Evolutionary conservation across 2,329 filamentous ascomycete species (phyloP).

Genomic region (Penicillium sp.): DNA sequence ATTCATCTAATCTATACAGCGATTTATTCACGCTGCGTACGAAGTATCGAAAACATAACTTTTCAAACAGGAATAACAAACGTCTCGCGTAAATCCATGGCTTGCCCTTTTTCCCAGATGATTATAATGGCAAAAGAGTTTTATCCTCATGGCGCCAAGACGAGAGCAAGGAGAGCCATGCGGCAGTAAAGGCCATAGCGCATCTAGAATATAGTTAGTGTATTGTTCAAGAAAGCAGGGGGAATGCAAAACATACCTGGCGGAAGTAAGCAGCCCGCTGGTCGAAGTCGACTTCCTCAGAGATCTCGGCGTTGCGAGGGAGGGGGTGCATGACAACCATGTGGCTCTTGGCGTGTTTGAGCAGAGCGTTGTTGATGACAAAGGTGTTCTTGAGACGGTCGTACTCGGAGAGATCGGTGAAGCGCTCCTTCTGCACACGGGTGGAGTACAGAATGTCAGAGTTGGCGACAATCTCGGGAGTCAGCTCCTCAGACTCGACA

Average conservation of each 20-base stretch:
- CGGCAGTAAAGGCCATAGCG: constrained; percentile 95
- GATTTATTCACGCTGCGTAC: constrained; percentile 32
- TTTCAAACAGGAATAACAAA: constrained; percentile 27
- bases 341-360: constrained; percentile 86
- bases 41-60: constrained; percentile 32
- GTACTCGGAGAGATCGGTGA: constrained; percentile 75
- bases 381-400: constrained; percentile 85
- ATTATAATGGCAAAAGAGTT: constrained; percentile 18
- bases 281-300: constrained; percentile 96
- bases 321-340: constrained; percentile 96
- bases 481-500: constrained; percentile 72
- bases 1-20: constrained; percentile 40
- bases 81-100: constrained; percentile 24
- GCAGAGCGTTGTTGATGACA: constrained; percentile 81
- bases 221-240: not conserved
- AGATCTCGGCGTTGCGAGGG: constrained; percentile 88
- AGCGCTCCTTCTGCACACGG: constrained; percentile 92
- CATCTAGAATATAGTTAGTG: constrained; percentile 67
- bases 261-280: constrained; percentile 95
- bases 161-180: constrained; percentile 93
- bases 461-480: constrained; percentile 77
- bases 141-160: constrained; percentile 63
- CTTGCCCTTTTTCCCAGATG: constrained; percentile 13
- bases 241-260: constrained; percentile 68
- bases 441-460: constrained; percentile 97